Conservation (phyloP, 1,139 yeast genomes). For the Zhuliangozyma blackwelliae region DNA sequence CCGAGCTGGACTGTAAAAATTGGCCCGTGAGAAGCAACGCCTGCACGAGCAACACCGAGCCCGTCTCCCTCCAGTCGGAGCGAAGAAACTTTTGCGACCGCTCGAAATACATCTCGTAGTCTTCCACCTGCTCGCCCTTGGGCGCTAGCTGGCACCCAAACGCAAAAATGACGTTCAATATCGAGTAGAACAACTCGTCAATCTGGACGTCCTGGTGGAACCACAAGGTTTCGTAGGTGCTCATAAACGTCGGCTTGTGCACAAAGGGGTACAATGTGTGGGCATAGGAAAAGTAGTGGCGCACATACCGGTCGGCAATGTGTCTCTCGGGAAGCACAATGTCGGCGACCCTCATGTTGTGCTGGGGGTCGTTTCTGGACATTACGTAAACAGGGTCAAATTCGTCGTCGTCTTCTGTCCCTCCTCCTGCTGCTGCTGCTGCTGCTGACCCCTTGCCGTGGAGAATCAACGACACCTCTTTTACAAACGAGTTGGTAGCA, state of each 20-base stretch:
- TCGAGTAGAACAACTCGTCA: conserved; percentile 11
- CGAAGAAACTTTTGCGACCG: conserved; percentile 8
- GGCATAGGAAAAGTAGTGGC: conserved; percentile 11
- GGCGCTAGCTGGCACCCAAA: conserved; percentile 12
- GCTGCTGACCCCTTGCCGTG: conserved; percentile 2
- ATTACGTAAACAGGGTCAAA: conserved; percentile 2
- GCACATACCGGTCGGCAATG: conserved; percentile 10
- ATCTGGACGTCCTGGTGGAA: conserved; percentile 3
- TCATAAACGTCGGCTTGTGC: conserved; percentile 18
- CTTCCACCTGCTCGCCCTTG: conserved; percentile 5
- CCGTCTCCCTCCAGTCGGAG: conserved; percentile 11
- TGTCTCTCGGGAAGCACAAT: conserved; percentile 9
- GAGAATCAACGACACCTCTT: conserved; percentile 5
- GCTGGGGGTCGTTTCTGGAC: conserved; percentile 3
- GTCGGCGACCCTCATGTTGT: conserved; percentile 2
- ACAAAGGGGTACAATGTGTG: conserved; percentile 17
- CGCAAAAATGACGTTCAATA: conserved; percentile 11
- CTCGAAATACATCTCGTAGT: conserved; percentile 10
- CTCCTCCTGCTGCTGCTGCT: neutral
- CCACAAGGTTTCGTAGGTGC: conserved; percentile 17
- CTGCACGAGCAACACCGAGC: conserved; percentile 11
- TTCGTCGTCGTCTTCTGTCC: neutral
- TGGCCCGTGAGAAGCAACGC: conserved; percentile 12
- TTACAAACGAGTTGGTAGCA: conserved; percentile 8
- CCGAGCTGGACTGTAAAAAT: conserved; percentile 11